Conservation (phyloP, 1,284 basidiomycete species). For the Tausonia pullulans region DNA sequence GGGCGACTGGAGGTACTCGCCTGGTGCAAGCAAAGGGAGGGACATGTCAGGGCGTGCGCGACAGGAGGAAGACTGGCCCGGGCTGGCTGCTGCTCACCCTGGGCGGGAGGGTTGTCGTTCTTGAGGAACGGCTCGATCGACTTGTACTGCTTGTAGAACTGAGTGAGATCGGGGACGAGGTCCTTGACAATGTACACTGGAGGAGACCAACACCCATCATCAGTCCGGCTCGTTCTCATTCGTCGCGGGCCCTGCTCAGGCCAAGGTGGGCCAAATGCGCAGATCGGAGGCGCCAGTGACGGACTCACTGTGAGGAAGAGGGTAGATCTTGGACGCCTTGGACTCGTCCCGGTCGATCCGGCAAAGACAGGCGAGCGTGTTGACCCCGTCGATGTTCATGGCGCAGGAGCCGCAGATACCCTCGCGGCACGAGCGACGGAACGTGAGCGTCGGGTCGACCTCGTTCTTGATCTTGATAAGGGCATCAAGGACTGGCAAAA, state of each 20-base stretch:
- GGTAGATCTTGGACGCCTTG: conserved; percentile 86
- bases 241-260: background rate
- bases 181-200: conserved; percentile 99
- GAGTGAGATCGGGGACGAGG: conserved; percentile 61
- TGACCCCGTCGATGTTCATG: conserved; percentile 98
- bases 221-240: background rate
- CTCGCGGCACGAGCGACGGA: conserved; percentile 92
- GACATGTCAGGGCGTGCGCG: too few species aligned
- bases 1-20: conserved; percentile 73
- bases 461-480: conserved; percentile 99
- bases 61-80: too few species aligned
- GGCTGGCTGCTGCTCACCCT: conserved; percentile 32
- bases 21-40: background rate
- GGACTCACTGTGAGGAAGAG: conserved; percentile 89
- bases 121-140: conserved; percentile 92
- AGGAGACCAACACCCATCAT: background rate
- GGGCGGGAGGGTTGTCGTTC: conserved; percentile 76
- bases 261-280: background rate
- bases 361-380: conserved; percentile 95
- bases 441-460: conserved; percentile 88
- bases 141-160: conserved; percentile 88
- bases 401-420: conserved; percentile 98
- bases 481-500: conserved; percentile 62
- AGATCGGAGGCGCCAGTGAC: background rate
- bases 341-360: conserved; percentile 67